Conservation (phyloP, 129 eudicot species). For the Arctium lappa region DNA sequence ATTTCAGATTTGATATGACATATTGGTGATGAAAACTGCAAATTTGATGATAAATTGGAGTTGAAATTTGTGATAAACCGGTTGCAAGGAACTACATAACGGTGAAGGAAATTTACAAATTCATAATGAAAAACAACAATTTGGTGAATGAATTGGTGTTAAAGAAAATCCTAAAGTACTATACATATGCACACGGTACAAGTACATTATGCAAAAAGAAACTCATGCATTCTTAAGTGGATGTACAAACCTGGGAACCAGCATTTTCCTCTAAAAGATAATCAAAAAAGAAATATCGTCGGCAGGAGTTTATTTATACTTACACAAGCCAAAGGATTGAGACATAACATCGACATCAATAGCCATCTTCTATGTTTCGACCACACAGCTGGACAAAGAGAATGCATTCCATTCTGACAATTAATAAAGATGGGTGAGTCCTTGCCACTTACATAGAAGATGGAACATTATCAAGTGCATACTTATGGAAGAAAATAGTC, state of each 20-base stretch:
- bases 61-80: background rate
- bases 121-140: background rate
- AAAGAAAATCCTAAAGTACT: background rate
- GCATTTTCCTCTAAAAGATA: background rate
- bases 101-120: background rate
- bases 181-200: background rate
- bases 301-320: conserved; percentile 17
- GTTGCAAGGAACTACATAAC: background rate
- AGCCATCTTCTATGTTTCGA: conserved; percentile 85
- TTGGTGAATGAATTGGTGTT: background rate
- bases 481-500: background rate
- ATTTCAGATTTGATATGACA: background rate
- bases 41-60: background rate
- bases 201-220: background rate
- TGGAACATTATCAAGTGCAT: background rate
- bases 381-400: conserved; percentile 89
- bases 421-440: conserved; percentile 15
- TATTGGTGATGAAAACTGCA: background rate
- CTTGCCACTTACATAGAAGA: background rate
- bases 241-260: background rate
- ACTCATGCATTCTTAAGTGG: background rate
- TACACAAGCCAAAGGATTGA: conserved; percentile 87
- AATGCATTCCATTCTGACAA: conserved; percentile 70
- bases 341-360: conserved; percentile 89
- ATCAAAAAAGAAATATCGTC: background rate